A percentile compares a stretch with the other conserved stretches of the same genome.
These are phyloP conservation scores for Myxozyma mucilagina DNA, from an alignment of 805 yeast genomes.

Conservation along the genomic window DNA sequence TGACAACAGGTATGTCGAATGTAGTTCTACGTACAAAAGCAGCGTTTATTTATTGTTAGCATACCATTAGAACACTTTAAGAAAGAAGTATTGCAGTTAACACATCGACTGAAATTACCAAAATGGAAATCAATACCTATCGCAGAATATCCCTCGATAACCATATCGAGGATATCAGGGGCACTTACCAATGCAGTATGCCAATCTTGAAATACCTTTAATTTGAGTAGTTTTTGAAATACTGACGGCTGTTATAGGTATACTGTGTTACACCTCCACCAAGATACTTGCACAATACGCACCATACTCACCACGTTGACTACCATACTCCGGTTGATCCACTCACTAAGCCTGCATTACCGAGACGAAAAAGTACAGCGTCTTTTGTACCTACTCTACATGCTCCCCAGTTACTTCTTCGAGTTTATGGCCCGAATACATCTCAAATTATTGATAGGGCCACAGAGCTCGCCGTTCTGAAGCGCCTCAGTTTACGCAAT, in stretches of 20 bases:
- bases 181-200: constrained; percentile 86
- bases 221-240: background rate
- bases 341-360: constrained; percentile 7
- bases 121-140: constrained; percentile 68
- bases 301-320: background rate
- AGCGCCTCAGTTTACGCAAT: constrained; percentile 68
- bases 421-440: constrained; percentile 88
- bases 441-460: constrained; percentile 85
- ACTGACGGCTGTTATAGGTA: constrained; percentile 12
- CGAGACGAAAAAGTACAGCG: constrained; percentile 24
- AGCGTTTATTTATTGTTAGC: background rate
- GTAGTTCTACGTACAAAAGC: background rate
- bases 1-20: constrained; percentile 18
- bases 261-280: constrained; percentile 68
- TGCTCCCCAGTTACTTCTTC: constrained; percentile 63
- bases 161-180: constrained; percentile 73
- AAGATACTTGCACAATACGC: constrained; percentile 22
- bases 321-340: constrained; percentile 1
- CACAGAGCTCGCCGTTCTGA: constrained; percentile 68
- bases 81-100: constrained; percentile 14
- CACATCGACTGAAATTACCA: constrained; percentile 53
- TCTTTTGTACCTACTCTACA: background rate
- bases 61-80: constrained; percentile 19
- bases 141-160: constrained; percentile 47
- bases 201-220: background rate